A percentile compares a stretch with the other conserved stretches of the same genome.
phyloP scores from a whole-genome alignment of 805 yeast genomes.

The Tetrapisispora taiwanensis region DNA sequence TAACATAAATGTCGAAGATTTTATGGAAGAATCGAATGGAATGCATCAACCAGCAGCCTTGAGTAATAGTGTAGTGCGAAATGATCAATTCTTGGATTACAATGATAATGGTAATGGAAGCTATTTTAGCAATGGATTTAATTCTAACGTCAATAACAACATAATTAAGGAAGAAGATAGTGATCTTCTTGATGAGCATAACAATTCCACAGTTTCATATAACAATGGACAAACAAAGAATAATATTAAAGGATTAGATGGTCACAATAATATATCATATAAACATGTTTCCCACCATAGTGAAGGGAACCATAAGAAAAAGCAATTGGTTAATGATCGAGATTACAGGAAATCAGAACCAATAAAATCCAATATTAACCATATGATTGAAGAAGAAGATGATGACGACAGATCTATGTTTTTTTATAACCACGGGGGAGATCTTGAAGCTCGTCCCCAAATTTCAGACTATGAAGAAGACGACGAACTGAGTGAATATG shows the following conservation, averaged over 20 bases:
- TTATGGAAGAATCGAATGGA: constrained; percentile 23
- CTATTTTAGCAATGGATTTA: neutral
- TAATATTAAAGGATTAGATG: neutral
- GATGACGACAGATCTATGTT: constrained; percentile 28
- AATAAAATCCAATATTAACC: neutral
- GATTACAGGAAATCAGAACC: constrained; percentile 2
- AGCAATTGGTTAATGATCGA: neutral
- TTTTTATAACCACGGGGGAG: constrained; percentile 25
- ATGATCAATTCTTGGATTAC: neutral
- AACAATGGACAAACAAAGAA: neutral
- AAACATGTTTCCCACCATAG: neutral
- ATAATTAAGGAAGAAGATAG: constrained; percentile 16
- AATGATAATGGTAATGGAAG: neutral
- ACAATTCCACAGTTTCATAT: neutral
- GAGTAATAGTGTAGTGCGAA: neutral
- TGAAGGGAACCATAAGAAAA: neutral
- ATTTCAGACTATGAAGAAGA: constrained; percentile 27
- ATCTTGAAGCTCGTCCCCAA: constrained; percentile 23
- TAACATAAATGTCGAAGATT: constrained; percentile 39
- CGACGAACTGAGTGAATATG: constrained; percentile 7
- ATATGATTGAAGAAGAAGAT: constrained; percentile 5
- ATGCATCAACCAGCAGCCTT: neutral
- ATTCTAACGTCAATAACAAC: constrained; percentile 7
- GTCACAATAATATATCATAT: neutral
- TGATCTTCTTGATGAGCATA: neutral